Evolutionary conservation across 768 basidiomycete genomes (phyloP).

Genomic region (Boletus edulis): DNA sequence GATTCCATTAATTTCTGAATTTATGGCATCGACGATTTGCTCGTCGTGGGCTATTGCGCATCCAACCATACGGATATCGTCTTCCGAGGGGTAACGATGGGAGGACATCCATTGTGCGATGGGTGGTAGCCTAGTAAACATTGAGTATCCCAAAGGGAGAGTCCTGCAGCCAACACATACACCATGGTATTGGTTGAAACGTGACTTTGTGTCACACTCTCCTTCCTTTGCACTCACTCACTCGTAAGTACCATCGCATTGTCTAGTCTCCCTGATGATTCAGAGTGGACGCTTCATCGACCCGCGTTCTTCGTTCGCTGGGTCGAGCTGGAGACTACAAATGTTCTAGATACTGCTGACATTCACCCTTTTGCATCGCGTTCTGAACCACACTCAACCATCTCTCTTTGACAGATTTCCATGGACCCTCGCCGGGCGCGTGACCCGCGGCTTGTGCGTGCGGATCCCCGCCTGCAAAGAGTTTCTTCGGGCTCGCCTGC

Average conservation of each 20-base stretch:
- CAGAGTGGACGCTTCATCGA: conserved; percentile 91
- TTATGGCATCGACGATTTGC: conserved; percentile 37
- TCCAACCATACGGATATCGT: conserved; percentile 17
- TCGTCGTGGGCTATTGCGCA: conserved; percentile 37
- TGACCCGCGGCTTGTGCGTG: conserved; percentile 75
- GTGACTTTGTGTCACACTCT: conserved; percentile 19
- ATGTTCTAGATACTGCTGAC: conserved; percentile 97
- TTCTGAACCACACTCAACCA: conserved; percentile 16
- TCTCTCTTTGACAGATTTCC: conserved; percentile 11
- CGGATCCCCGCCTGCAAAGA: conserved; percentile 62
- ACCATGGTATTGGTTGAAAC: background rate
- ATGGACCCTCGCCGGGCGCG: conserved; percentile 84
- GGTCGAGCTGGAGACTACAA: conserved; percentile 73
- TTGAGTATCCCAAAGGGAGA: conserved; percentile 1
- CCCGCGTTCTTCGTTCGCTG: conserved; percentile 45
- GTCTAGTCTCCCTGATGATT: conserved; percentile 58
- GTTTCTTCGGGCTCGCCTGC: conserved; percentile 39
- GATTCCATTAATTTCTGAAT: conserved; percentile 43
- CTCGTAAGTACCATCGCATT: conserved; percentile 20
- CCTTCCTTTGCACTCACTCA: background rate
- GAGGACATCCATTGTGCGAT: conserved; percentile 19
- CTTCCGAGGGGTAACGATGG: conserved; percentile 15
- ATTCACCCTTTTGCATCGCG: conserved; percentile 21
- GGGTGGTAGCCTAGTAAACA: background rate
- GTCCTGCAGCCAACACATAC: conserved; percentile 5